These are phyloP conservation scores for Vigna hirtella DNA, from an alignment of 306 rosid genomes.

Conservation along the genomic window DNA sequence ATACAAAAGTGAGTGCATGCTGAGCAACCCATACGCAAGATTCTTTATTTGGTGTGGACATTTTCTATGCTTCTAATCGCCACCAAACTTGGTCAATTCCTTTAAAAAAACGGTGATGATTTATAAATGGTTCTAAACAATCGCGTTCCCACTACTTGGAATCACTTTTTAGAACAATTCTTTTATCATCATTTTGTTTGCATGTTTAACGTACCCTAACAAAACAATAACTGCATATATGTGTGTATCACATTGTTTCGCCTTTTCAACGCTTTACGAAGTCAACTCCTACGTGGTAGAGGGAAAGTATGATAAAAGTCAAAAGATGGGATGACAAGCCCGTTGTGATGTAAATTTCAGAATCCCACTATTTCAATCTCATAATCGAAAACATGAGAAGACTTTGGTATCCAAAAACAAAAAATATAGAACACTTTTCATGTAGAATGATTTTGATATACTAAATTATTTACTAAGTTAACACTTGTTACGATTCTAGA, in stretches of 20 bases:
- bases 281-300: background rate
- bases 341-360: background rate
- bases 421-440: background rate
- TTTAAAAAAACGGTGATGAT: background rate
- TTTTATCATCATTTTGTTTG: background rate
- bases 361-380: constrained; percentile 1
- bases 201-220: background rate
- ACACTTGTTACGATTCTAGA: background rate
- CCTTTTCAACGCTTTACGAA: background rate
- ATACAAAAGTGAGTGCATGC: background rate
- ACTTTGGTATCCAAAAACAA: background rate
- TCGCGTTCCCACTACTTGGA: constrained; percentile 24
- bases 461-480: background rate
- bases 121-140: constrained; percentile 1
- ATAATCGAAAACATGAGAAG: background rate
- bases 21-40: background rate
- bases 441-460: background rate
- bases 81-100: constrained; percentile 34
- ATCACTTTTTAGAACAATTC: background rate
- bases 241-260: background rate
- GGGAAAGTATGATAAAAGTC: background rate
- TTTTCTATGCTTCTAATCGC: background rate
- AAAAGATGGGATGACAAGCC: background rate
- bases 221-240: background rate
- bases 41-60: constrained; percentile 27